These are phyloP conservation scores for Ophioceras dolichostomum DNA, from an alignment of 2,329 filamentous ascomycete species.

Conservation along the genomic window DNA sequence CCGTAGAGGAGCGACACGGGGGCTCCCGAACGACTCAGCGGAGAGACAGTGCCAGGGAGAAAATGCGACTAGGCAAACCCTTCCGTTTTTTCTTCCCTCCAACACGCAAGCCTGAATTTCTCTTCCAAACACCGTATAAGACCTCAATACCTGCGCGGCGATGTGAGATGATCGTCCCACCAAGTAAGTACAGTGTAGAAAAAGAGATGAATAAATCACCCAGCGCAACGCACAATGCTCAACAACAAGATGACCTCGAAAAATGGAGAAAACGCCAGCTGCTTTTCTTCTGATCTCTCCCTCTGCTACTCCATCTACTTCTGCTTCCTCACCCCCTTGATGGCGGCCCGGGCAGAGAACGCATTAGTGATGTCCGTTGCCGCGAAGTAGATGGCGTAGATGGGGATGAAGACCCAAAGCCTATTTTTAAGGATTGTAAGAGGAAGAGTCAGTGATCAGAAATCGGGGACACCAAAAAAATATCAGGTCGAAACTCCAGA, in stretches of 20 bases:
- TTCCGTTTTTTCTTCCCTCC: too few species aligned
- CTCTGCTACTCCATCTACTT: constrained; percentile 13
- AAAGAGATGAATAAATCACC: background rate
- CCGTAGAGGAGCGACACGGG: too few species aligned
- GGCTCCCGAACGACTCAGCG: too few species aligned
- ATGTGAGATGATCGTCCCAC: too few species aligned
- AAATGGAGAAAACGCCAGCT: background rate
- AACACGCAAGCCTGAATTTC: too few species aligned
- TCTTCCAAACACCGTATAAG: too few species aligned
- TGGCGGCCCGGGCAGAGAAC: constrained; percentile 26
- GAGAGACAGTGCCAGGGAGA: too few species aligned
- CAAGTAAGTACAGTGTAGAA: background rate
- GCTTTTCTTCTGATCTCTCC: background rate
- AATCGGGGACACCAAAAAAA: too few species aligned
- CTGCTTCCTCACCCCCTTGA: constrained; percentile 19
- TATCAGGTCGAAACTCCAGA: too few species aligned
- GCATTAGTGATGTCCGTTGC: constrained; percentile 42
- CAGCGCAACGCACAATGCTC: background rate
- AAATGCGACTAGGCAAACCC: too few species aligned
- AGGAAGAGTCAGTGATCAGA: too few species aligned
- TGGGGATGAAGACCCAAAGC: constrained; percentile 52
- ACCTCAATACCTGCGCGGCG: too few species aligned
- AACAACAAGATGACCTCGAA: background rate
- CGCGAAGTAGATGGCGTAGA: constrained; percentile 45
- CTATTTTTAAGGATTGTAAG: background rate